phyloP scores from a whole-genome alignment of 345 rosid species.

The Acer saccharum region DNA sequence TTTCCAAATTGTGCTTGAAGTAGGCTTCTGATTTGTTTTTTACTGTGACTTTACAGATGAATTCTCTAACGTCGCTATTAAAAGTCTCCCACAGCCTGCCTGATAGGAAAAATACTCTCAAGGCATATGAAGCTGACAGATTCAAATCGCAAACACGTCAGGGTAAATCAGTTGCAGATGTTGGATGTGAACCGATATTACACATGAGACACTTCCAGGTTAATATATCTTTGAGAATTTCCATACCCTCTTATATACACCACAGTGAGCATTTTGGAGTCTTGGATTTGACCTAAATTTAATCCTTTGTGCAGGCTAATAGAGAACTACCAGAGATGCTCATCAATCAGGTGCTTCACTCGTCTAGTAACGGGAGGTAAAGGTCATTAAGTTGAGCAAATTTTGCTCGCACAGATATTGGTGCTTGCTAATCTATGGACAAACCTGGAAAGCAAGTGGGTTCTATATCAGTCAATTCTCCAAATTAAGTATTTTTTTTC shows the following conservation, averaged over 20 bases:
- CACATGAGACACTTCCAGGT: constrained; percentile 99
- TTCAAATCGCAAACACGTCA: constrained; percentile 60
- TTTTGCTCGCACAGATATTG: background rate
- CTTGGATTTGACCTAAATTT: constrained; percentile 10
- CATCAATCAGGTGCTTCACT: constrained; percentile 51
- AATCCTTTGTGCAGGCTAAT: constrained; percentile 53
- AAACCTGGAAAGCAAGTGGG: background rate
- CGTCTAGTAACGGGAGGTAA: constrained; percentile 12
- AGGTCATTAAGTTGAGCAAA: constrained; percentile 4
- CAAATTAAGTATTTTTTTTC: background rate
- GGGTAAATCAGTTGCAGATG: constrained; percentile 94
- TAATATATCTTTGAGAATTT: background rate
- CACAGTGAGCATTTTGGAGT: background rate
- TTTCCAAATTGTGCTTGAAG: constrained; percentile 6
- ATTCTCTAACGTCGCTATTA: constrained; percentile 74
- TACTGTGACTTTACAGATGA: constrained; percentile 69
- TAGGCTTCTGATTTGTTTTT: constrained; percentile 23
- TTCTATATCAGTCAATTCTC: background rate
- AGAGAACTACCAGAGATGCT: constrained; percentile 73
- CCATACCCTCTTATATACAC: background rate
- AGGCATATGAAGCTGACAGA: constrained; percentile 64
- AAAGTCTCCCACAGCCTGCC: constrained; percentile 76
- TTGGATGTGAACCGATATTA: constrained; percentile 93
- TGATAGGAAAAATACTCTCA: constrained; percentile 44
- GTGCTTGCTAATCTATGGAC: background rate